Evolutionary conservation across 2,329 filamentous ascomycete genomes (phyloP), one percentile per base, ranked within the genome.

Genomic region (Coccinonectria pachysandricola): DNA sequence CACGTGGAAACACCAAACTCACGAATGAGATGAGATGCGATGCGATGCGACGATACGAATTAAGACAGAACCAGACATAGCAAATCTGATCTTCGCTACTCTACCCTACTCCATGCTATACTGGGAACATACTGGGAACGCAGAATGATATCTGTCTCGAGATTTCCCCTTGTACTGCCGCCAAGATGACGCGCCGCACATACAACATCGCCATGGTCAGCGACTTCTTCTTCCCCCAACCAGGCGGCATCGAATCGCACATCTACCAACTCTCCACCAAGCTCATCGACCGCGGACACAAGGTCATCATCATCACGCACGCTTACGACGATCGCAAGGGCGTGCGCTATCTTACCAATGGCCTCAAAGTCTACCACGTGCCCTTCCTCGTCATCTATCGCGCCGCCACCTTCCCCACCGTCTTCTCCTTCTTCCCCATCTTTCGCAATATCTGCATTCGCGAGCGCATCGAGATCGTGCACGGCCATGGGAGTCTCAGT

Each of bases 221-320:
- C 71, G 91, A 98, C 66, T 95, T 93, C 70, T 98, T 98, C 76
- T 98, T 92, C 53, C 91, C 91, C 9, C 88, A 96, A 50, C 88
- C 91, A 27, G 87, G 91, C 50, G 91, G 91, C 45, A 76, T 98
- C 40, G 91, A 98, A 62, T 93, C 85, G 56, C 91, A 98, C 59
- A 96, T 98, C 46, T 98, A 98, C 62, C 91, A 98, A 57, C 68
- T 98, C 20, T 91, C 88, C 16, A 84, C 81, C 31, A 98, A 96
- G 69, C 75, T 98, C 42, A 86, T 96, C 41, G 88, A 98, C 55
- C 83, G 91, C 20, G 91, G 91, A 20, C 91, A 98, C 65, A 95
- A 95, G 61, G 88, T 98, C 45, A 84, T 98, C 38, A 81, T 98
- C 49, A 91, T 98, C 49, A 98, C 91, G 0, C 91, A 98, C 57